Percentiles rank a stretch among this genome's conserved stretches.
phyloP scores from a whole-genome alignment of 176 grass and related monocot species.

The Chloris gayana region DNA sequence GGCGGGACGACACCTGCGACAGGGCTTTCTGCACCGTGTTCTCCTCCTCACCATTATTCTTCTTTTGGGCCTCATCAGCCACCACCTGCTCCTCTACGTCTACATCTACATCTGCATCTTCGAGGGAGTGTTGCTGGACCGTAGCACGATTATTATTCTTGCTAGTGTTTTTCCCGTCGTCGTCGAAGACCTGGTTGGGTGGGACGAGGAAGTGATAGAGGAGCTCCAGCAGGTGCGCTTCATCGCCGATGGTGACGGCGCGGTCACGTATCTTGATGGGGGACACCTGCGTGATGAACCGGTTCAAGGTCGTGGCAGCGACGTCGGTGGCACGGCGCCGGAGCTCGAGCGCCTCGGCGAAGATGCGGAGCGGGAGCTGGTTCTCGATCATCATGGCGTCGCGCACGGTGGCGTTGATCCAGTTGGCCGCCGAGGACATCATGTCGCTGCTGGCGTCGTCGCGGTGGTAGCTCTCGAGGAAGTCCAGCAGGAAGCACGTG shows the following conservation, averaged over 20 bases:
- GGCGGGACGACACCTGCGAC: background rate
- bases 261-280: too few relatives aligned
- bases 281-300: conserved; percentile 40
- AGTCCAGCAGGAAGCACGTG: conserved; percentile 71
- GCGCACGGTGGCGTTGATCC: conserved; percentile 69
- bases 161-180: background rate
- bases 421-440: conserved; percentile 55
- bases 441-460: conserved; percentile 42
- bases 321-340: conserved; percentile 42
- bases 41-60: too few relatives aligned
- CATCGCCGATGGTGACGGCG: too few relatives aligned
- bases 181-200: background rate
- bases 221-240: conserved; percentile 16
- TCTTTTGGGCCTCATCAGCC: too few relatives aligned
- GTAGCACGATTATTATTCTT: too few relatives aligned
- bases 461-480: conserved; percentile 61
- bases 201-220: conserved; percentile 25
- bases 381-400: conserved; percentile 90
- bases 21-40: background rate
- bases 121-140: too few relatives aligned
- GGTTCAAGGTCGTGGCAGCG: background rate
- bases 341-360: conserved; percentile 39
- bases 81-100: too few relatives aligned
- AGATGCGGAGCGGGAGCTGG: conserved; percentile 66
- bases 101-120: too few relatives aligned